Base-by-base conservation (phyloP, 1,284 basidiomycete genomes). In the Flammula alnicola region DNA sequence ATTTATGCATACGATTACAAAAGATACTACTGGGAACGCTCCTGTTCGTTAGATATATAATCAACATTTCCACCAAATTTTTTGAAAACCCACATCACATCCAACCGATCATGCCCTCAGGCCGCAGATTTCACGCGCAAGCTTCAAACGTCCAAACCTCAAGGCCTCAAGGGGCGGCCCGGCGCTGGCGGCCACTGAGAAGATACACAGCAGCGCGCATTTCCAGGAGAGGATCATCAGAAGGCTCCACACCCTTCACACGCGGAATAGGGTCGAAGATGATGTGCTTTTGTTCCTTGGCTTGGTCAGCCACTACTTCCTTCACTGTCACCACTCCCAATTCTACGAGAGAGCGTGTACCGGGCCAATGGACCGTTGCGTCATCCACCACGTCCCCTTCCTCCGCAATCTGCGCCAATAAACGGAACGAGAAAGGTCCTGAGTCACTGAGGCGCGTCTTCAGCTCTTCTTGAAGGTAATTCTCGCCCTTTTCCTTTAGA, bases 211-310 rank as follows among this genome's bases (percentile, higher is more conserved):
- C 51, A 1, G 54, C 54, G 6, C 54, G 44, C 51, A 56, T 47
- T 27, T 56, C 54, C 23, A 56, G 37, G 29, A 56, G 41, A 14
- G 54, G 54, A 29, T 56, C 54, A 4, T 49, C 54, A 29, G 47
- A 50, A n/a, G 54, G 47, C n/a, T 56, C 54, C 9, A 56, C 44
- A 5, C 54, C 54, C 17, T 44, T 33, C 2, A 56, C 48, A 25
- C 54, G 40, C 5, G 54, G 54, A 35, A 56, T 52, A 12, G 54
- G 54, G 31, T 56, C 54, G 30, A 56, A 56, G 20, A 56, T 56
- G 16, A 56, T 50, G 30, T 56, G 10, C 44, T 56, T 56, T 32
- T 52, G 44, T 16, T 56, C 54, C 42, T 56, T 56, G 19, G 22
- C 44, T 17, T 20, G 43, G 2, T 46, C 39, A 10, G 48, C 40